These are phyloP conservation scores for Lippia alba DNA, from an alignment of 305 asterid genomes.

Conservation along the genomic window DNA sequence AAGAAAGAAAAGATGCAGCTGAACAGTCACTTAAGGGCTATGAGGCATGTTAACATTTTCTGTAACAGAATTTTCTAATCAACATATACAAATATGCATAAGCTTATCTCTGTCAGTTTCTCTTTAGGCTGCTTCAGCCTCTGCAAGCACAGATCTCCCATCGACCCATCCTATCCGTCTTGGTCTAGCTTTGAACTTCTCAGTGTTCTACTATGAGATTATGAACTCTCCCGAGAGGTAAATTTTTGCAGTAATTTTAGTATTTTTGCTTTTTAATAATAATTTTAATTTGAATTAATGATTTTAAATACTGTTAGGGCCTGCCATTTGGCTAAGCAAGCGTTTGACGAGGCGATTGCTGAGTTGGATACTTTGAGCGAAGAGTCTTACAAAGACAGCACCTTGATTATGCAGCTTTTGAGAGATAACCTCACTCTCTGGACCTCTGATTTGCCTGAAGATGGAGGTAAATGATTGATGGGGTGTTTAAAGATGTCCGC, in stretches of 20 bases:
- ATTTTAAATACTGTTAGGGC: constrained; percentile 52
- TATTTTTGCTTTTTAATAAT: not conserved
- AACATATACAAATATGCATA: not conserved
- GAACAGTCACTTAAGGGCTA: constrained; percentile 74
- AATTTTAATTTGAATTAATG: no score
- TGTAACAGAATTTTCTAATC: not conserved
- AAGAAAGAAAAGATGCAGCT: constrained; percentile 68
- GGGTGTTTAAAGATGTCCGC: no score
- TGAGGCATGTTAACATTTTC: constrained; percentile 55
- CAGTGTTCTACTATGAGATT: constrained; percentile 90
- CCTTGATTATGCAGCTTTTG: constrained; percentile 81
- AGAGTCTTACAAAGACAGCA: constrained; percentile 83
- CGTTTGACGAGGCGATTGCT: constrained; percentile 80
- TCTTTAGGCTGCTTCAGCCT: constrained; percentile 73
- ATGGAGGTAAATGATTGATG: constrained; percentile 53
- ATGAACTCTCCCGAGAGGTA: constrained; percentile 93
- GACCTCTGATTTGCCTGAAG: constrained; percentile 88
- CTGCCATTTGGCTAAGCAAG: constrained; percentile 81
- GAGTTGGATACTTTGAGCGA: constrained; percentile 75
- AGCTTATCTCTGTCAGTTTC: constrained; percentile 2
- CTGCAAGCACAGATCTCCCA: constrained; percentile 78
- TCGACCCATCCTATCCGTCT: constrained; percentile 96
- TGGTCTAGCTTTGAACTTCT: constrained; percentile 90
- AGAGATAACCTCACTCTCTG: constrained; percentile 85
- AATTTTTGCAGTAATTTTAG: not conserved